phyloP scores from a whole-genome alignment of 441 rosid genomes.

The Theobroma grandiflorum region DNA sequence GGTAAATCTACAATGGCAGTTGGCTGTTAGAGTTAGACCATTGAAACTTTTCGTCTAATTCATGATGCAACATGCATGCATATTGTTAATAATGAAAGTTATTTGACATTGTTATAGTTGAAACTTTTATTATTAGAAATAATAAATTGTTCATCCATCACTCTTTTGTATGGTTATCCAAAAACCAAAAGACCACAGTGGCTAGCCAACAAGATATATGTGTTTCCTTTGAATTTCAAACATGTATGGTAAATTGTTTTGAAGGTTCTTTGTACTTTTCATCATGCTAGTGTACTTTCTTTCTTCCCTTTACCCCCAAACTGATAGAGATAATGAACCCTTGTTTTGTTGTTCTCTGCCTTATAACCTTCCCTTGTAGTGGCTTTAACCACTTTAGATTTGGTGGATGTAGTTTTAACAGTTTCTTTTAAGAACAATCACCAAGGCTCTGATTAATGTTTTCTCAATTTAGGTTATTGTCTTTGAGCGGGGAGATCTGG shows the following conservation, averaged over 20 bases:
- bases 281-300: neutral
- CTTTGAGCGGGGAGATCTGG: constrained; percentile 83
- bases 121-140: neutral
- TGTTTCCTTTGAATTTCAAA: constrained; percentile 10
- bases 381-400: constrained; percentile 6
- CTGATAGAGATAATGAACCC: neutral
- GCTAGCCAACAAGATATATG: neutral
- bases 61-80: constrained; percentile 14
- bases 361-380: neutral
- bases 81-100: constrained; percentile 8
- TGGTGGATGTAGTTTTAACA: neutral
- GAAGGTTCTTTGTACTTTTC: neutral
- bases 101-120: neutral
- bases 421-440: neutral
- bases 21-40: constrained; percentile 10
- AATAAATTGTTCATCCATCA: neutral
- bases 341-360: neutral
- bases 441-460: constrained; percentile 15
- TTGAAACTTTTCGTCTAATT: neutral
- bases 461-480: constrained; percentile 69
- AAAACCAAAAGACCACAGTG: neutral
- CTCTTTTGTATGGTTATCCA: neutral
- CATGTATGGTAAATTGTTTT: neutral
- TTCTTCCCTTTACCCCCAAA: neutral
- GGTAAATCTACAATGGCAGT: constrained; percentile 43